phyloP scores from a whole-genome alignment of 2,329 filamentous ascomycete genomes.

The Apiospora hydei region DNA sequence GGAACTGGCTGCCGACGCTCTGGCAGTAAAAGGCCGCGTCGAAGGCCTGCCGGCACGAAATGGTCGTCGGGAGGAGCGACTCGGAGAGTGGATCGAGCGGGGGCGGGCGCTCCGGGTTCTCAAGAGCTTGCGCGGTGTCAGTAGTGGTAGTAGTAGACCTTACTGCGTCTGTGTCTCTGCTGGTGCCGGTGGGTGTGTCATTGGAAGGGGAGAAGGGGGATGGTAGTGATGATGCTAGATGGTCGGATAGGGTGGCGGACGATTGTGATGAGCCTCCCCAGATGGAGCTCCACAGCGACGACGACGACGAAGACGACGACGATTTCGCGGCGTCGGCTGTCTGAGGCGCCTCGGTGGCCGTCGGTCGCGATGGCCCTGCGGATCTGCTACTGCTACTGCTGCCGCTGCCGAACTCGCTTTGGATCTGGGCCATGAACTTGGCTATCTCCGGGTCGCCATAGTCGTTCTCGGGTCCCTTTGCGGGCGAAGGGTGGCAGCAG shows the following conservation, averaged over 20 bases:
- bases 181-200: conserved; percentile 19
- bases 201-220: conserved; percentile 43
- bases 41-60: conserved; percentile 91
- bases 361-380: conserved; percentile 27
- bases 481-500: conserved; percentile 22
- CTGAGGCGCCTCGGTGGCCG: conserved; percentile 24
- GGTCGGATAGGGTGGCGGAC: conserved; percentile 26
- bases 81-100: conserved; percentile 62
- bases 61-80: conserved; percentile 77
- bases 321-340: conserved; percentile 9
- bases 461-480: conserved; percentile 31
- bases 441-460: conserved; percentile 59
- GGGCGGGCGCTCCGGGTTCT: conserved; percentile 3
- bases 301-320: conserved; percentile 17
- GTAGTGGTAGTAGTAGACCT: conserved; percentile 12
- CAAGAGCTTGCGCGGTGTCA: conserved; percentile 27
- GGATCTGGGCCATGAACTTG: conserved; percentile 56
- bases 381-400: conserved; percentile 32
- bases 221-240: conserved; percentile 28
- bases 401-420: conserved; percentile 37
- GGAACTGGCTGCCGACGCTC: conserved; percentile 89
- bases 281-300: conserved; percentile 37
- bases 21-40: conserved; percentile 95
- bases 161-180: conserved; percentile 25
- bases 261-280: conserved; percentile 40